phyloP scores from a whole-genome alignment of 2,329 filamentous ascomycete genomes.

The Aspergillus piperis region DNA sequence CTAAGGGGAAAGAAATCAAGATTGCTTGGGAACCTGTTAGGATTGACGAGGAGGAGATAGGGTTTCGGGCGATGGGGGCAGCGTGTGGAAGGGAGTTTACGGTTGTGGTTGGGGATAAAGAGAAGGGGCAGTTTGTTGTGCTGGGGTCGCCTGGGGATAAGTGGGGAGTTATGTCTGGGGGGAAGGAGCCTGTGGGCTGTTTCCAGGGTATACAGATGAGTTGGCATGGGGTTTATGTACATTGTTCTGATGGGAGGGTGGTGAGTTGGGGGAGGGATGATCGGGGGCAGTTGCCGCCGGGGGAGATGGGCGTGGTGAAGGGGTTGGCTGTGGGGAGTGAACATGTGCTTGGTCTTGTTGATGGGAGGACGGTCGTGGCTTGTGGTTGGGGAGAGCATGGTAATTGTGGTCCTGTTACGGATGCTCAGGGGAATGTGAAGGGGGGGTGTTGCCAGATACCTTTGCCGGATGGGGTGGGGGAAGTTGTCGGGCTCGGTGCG shows the following conservation, averaged over 20 bases:
- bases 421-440: conserved; percentile 66
- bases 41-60: conserved; percentile 52
- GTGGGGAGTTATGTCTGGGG: conserved; percentile 63
- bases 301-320: conserved; percentile 58
- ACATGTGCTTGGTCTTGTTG: conserved; percentile 74
- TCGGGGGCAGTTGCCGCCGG: conserved; percentile 75
- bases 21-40: conserved; percentile 62
- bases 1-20: conserved; percentile 47
- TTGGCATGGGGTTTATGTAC: conserved; percentile 79
- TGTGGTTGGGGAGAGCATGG: conserved; percentile 99
- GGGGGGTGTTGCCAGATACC: conserved; percentile 69
- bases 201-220: conserved; percentile 71
- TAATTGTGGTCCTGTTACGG: conserved; percentile 75
- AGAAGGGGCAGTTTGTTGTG: conserved; percentile 62
- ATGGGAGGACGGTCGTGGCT: conserved; percentile 66
- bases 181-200: conserved; percentile 52
- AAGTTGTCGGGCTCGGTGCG: conserved; percentile 68
- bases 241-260: conserved; percentile 62
- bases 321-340: conserved; percentile 84
- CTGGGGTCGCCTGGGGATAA: conserved; percentile 69
- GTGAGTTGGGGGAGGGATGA: conserved; percentile 81
- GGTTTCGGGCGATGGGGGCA: conserved; percentile 65
- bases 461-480: conserved; percentile 53
- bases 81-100: conserved; percentile 87
- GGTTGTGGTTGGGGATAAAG: conserved; percentile 61